Percentiles rank a stretch among this genome's conserved stretches.
Evolutionary conservation across 208 protist species (phyloP).

Genomic region (Acanthamoeba lenticulata): DNA sequence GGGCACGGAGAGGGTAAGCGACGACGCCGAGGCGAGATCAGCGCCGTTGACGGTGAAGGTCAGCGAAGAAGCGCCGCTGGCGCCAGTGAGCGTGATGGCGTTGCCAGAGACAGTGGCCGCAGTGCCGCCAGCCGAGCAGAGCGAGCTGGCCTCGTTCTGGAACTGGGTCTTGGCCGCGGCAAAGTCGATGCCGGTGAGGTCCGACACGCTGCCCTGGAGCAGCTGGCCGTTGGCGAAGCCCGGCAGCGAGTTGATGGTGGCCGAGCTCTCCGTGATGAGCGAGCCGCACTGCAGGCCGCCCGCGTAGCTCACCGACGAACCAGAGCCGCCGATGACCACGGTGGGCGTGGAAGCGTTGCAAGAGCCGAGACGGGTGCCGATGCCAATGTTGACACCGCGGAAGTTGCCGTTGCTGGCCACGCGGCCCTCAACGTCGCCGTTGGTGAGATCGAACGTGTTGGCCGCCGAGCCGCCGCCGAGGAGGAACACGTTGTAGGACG

Average conservation of each 20-base stretch:
- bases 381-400: background rate
- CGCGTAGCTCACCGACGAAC: background rate
- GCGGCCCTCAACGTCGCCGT: background rate
- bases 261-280: background rate
- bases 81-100: background rate
- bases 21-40: background rate
- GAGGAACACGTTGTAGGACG: background rate
- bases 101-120: background rate
- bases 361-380: background rate
- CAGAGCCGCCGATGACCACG: background rate
- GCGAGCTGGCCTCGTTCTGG: background rate
- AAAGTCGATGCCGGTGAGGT: background rate
- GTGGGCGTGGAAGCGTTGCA: background rate
- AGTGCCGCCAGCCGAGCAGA: background rate
- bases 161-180: background rate
- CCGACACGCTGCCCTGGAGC: background rate
- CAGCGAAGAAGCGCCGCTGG: background rate
- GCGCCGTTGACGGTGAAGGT: background rate
- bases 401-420: background rate
- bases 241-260: background rate
- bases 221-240: background rate
- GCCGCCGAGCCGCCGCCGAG: background rate
- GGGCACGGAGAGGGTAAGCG: background rate
- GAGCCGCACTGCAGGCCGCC: conserved; percentile 1
- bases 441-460: background rate